A percentile compares a stretch with the other conserved stretches of the same genome.
Conservation (phyloP, 1,284 basidiomycete species). For the Moesziomyces parantarcticus region DNA sequence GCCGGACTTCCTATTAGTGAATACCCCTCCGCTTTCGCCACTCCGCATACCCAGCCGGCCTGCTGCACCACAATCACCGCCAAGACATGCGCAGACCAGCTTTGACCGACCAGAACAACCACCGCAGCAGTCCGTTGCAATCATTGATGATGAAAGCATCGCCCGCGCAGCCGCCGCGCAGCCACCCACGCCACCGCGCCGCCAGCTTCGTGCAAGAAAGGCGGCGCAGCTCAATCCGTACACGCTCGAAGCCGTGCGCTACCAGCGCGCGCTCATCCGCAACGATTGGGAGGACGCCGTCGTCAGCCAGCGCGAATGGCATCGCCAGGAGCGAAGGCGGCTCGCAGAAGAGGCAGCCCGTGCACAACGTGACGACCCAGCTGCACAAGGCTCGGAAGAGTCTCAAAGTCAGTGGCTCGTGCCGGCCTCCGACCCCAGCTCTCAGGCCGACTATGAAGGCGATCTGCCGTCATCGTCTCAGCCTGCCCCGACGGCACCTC, state of each 20-base stretch:
- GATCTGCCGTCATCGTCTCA: constrained; percentile 18
- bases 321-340: constrained; percentile 43
- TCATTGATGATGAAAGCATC: constrained; percentile 16
- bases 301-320: constrained; percentile 62
- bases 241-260: constrained; percentile 66
- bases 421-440: constrained; percentile 38
- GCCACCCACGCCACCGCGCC: constrained; percentile 44
- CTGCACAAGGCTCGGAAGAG: constrained; percentile 17
- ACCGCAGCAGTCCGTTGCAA: neutral
- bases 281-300: constrained; percentile 70
- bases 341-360: constrained; percentile 36
- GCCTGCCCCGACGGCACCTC: constrained; percentile 1
- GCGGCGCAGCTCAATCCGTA: constrained; percentile 68
- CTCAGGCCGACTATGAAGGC: constrained; percentile 32
- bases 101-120: neutral
- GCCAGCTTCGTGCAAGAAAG: constrained; percentile 64
- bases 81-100: neutral
- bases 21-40: constrained; percentile 13
- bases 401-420: constrained; percentile 47
- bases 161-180: constrained; percentile 36
- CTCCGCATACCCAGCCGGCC: constrained; percentile 16
- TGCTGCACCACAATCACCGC: constrained; percentile 2
- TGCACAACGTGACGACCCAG: constrained; percentile 19
- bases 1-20: neutral
- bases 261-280: constrained; percentile 63